phyloP scores from a whole-genome alignment of 2,329 filamentous ascomycete genomes.

The Ambrosiella cleistominuta region DNA sequence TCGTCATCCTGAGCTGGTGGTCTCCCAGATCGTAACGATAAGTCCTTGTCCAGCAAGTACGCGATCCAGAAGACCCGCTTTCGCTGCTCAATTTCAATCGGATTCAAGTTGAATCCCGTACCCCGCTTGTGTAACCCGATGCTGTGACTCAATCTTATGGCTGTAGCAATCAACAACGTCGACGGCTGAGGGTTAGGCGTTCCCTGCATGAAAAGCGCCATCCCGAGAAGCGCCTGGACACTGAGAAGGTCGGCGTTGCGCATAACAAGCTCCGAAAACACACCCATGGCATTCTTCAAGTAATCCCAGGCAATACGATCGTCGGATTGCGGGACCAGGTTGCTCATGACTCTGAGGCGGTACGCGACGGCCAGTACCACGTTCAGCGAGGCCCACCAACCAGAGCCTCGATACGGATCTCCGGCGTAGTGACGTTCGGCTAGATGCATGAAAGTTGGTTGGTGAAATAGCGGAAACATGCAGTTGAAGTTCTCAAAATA shows the following conservation, averaged over 20 bases:
- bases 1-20: conserved; percentile 46
- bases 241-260: conserved; percentile 88
- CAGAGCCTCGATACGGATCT: conserved; percentile 84
- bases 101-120: conserved; percentile 81
- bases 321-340: conserved; percentile 74
- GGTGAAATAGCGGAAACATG: conserved; percentile 94
- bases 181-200: conserved; percentile 92
- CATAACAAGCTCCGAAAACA: conserved; percentile 85
- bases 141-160: conserved; percentile 77
- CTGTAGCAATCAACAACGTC: conserved; percentile 78
- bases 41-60: conserved; percentile 47
- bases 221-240: conserved; percentile 82
- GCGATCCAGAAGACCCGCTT: conserved; percentile 50
- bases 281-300: conserved; percentile 88
- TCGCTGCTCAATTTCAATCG: conserved; percentile 81
- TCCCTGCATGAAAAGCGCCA: conserved; percentile 87
- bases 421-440: conserved; percentile 85
- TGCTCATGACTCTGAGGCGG: conserved; percentile 85
- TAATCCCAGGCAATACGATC: conserved; percentile 92
- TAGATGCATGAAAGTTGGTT: conserved; percentile 95
- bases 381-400: conserved; percentile 97
- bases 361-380: conserved; percentile 86
- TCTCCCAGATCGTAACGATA: conserved; percentile 40
- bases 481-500: conserved; percentile 99
- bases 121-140: conserved; percentile 92